Evolutionary conservation across 371 early-diverging fungal genomes (phyloP), one percentile per base, ranked within the genome.

Genomic region (Nematocida parisii): DNA sequence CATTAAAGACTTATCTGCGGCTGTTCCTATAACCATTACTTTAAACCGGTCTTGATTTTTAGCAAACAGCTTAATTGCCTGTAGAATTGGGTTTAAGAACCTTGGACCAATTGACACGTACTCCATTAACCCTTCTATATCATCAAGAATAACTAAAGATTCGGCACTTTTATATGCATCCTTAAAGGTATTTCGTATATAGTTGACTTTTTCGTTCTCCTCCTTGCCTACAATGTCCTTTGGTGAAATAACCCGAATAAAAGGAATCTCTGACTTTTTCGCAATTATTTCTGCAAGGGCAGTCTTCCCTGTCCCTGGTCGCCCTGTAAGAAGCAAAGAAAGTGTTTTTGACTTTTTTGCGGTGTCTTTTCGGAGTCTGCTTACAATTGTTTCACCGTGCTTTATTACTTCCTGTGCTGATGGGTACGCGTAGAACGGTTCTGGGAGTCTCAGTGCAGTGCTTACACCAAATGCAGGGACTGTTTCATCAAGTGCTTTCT

Each of bases 41-140:
- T 85, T 87, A 45, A 72, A 83, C 39, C 77, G 82, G 55, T 73
- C 72, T 64, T 87, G 86, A 24, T 75, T 83, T 72, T 86, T 87
- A 45, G 85, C 83, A 77, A 86, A 88, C 61, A 87, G 84, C 81
- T 88, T 88, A 11, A 99, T 88, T 0, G 97, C 93, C 87, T 99
- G 98, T 18, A 99, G 88, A 2, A 98, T 92, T 2, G 89, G 84
- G 87, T 96, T 99, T 40, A 95, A 94, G 87, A 99, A 97, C 33
- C 97, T 90, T 22, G 97, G 95, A 3, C 98, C 98, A 84, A 99
- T 95, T 3, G 92, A 90, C 0, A 96, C 97, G 90, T 93, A 99
- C 73, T 98, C 99, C 89, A 89, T 86, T 5, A 99, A 86, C 46
- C 94, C 90, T 87, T 98, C 98, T 64, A 99, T 91, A 64, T 94